Percentiles rank a stretch among this genome's conserved stretches.
Evolutionary conservation across 1,139 yeast genomes (phyloP).

Genomic region (Hansenula lynferdii): DNA sequence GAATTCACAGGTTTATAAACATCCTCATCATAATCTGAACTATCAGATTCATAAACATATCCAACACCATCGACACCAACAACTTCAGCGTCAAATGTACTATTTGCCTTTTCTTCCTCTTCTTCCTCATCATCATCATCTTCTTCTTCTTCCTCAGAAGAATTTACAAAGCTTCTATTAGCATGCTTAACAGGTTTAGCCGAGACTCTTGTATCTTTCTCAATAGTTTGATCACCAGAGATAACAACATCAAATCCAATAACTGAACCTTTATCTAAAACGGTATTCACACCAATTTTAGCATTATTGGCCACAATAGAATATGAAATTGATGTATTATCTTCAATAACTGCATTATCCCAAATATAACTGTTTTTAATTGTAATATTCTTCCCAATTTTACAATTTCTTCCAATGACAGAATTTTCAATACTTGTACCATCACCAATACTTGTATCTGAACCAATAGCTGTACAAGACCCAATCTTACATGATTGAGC

Average conservation of each 20-base stretch:
- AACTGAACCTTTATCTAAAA: constrained; percentile 66
- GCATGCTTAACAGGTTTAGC: constrained; percentile 35
- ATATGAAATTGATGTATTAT: constrained; percentile 50
- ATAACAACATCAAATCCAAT: constrained; percentile 70
- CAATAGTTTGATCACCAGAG: constrained; percentile 45
- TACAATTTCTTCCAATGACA: constrained; percentile 81
- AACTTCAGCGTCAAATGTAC: constrained; percentile 31
- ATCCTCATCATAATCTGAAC: constrained; percentile 38
- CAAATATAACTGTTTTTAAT: constrained; percentile 78
- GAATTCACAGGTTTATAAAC: constrained; percentile 36
- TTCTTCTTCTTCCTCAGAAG: constrained; percentile 26
- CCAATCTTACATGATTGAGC: constrained; percentile 90
- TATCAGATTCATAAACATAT: constrained; percentile 47
- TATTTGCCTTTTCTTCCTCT: constrained; percentile 18
- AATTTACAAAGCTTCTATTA: constrained; percentile 14
- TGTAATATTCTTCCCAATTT: constrained; percentile 70
- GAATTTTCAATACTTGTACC: constrained; percentile 52
- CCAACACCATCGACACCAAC: constrained; percentile 65
- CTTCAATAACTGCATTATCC: constrained; percentile 75
- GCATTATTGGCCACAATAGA: constrained; percentile 70
- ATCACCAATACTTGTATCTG: constrained; percentile 60
- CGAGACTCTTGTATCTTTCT: constrained; percentile 47
- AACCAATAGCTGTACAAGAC: constrained; percentile 74
- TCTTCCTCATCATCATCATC: constrained; percentile 23
- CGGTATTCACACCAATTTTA: constrained; percentile 45